Conservation (phyloP, 306 rosid species). For the Calophaca sinica region DNA sequence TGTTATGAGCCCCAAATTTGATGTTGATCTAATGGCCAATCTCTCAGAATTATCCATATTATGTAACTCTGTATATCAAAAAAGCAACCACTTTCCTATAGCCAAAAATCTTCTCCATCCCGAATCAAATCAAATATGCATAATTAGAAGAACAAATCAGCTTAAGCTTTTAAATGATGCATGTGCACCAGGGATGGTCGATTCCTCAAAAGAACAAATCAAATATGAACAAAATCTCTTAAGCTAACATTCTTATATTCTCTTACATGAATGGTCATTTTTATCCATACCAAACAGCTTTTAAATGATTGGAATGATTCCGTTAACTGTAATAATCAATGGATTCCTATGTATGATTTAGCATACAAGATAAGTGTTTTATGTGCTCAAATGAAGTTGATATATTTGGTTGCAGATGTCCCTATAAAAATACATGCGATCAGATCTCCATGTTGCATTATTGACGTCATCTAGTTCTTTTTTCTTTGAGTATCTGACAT, state of each 20-base stretch:
- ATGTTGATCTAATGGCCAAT: too few relatives aligned
- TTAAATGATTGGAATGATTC: slow-evolving; percentile 3
- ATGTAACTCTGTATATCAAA: slow-evolving; percentile 1
- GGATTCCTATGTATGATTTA: slow-evolving; percentile 28
- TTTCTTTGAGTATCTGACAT: slow-evolving; percentile 45
- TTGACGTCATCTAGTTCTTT: slow-evolving; percentile 31
- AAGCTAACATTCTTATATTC: slow-evolving; percentile 35
- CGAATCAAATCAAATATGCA: background rate
- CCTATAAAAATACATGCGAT: slow-evolving; percentile 7
- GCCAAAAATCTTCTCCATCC: slow-evolving; percentile 7
- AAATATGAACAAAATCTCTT: background rate
- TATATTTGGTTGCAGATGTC: background rate
- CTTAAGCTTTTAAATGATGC: slow-evolving; percentile 55
- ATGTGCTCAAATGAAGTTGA: slow-evolving; percentile 10
- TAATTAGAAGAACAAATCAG: slow-evolving; percentile 25
- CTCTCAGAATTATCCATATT: too few relatives aligned
- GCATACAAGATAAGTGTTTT: slow-evolving; percentile 7
- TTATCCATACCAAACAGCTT: background rate
- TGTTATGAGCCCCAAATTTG: background rate
- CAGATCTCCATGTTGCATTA: slow-evolving; percentile 30
- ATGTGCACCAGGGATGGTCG: slow-evolving; percentile 51
- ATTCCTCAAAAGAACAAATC: slow-evolving; percentile 65
- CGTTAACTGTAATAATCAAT: slow-evolving; percentile 3
- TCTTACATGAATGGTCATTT: background rate
- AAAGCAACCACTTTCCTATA: slow-evolving; percentile 12